Evolutionary conservation across 345 rosid species (phyloP).

Genomic region (Eucalyptus polyanthemos): DNA sequence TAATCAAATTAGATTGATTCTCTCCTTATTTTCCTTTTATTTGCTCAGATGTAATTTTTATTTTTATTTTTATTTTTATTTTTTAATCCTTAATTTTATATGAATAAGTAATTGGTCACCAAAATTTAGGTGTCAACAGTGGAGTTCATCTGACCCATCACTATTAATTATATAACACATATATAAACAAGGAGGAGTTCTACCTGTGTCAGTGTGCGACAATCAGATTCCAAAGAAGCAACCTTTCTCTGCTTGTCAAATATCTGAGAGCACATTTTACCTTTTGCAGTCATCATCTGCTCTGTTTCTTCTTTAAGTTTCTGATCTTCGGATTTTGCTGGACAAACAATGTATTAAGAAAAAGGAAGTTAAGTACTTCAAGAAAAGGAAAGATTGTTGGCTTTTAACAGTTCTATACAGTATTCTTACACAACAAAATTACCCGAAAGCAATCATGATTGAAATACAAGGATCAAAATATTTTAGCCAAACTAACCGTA

Average conservation of each 20-base stretch:
- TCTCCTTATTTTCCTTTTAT: too few species aligned
- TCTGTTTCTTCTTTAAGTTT: conserved; percentile 37
- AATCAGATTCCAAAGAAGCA: conserved; percentile 46
- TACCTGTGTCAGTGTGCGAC: conserved; percentile 50
- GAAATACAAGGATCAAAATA: neutral
- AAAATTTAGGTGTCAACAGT: neutral
- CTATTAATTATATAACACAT: neutral
- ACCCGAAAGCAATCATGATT: neutral
- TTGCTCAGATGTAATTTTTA: too few species aligned
- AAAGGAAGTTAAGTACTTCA: neutral
- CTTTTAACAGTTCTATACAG: neutral
- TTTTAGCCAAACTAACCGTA: neutral
- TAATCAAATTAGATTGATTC: too few species aligned
- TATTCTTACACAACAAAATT: neutral
- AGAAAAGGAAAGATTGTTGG: neutral
- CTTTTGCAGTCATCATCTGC: conserved; percentile 39
- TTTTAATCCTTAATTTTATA: too few species aligned
- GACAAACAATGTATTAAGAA: neutral
- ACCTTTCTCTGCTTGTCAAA: conserved; percentile 47
- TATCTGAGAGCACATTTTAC: conserved; percentile 42
- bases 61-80: too few species aligned
- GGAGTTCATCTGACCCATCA: neutral
- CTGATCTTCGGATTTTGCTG: conserved; percentile 36
- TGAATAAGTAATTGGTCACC: too few species aligned
- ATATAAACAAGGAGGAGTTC: neutral